A percentile compares a stretch with the other conserved stretches of the same genome.
phyloP scores from a whole-genome alignment of 106 monocot genomes.

The Vanilla planifolia region DNA sequence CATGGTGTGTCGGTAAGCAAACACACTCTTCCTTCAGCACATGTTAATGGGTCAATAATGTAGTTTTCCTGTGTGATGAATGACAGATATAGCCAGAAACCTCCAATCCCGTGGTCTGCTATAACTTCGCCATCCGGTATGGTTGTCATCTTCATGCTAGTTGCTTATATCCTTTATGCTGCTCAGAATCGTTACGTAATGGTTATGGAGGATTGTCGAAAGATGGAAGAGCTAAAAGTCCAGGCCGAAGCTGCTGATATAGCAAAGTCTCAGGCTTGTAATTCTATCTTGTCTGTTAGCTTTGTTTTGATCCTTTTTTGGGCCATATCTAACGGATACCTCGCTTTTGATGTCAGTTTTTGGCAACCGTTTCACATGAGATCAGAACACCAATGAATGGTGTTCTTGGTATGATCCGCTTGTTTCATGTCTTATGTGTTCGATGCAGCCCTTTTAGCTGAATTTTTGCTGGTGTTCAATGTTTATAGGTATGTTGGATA shows the following conservation, averaged over 20 bases:
- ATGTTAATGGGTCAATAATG: conserved; percentile 2
- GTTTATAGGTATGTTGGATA: conserved; percentile 86
- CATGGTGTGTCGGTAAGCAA: conserved; percentile 80
- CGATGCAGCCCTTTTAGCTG: not conserved
- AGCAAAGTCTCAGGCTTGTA: conserved; percentile 90
- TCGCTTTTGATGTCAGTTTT: conserved; percentile 52
- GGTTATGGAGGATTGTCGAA: conserved; percentile 68
- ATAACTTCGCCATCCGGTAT: conserved; percentile 51
- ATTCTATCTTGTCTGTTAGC: not conserved
- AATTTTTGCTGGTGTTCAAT: conserved; percentile 1
- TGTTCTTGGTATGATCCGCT: conserved; percentile 63
- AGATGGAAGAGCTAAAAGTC: conserved; percentile 94
- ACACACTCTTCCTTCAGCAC: not conserved
- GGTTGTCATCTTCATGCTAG: conserved; percentile 61
- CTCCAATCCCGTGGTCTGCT: conserved; percentile 45
- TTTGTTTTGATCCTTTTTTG: too few species aligned
- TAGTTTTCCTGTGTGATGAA: not conserved
- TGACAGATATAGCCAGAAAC: conserved; percentile 76
- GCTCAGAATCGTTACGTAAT: conserved; percentile 63
- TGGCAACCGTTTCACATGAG: conserved; percentile 98
- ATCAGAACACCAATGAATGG: conserved; percentile 99
- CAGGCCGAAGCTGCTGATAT: conserved; percentile 97
- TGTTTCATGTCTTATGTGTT: not conserved
- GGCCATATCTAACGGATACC: too few species aligned
- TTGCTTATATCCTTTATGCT: conserved; percentile 52